Evolutionary conservation across 306 rosid genomes (phyloP), one percentile per base, ranked within the genome.

Genomic region (Astragalus membranaceus): DNA sequence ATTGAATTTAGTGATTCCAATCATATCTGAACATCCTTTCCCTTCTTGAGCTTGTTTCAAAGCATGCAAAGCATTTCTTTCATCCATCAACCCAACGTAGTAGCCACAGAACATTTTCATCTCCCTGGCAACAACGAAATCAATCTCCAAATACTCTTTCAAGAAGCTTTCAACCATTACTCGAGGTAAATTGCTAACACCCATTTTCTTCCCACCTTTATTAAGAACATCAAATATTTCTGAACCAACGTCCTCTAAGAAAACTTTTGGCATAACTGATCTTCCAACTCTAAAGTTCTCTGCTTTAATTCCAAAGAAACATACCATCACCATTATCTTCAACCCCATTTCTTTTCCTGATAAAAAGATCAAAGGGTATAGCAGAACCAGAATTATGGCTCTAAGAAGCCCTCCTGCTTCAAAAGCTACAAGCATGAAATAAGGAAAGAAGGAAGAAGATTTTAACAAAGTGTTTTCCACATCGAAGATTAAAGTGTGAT

Each of bases 371-470:
- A 90, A 35, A 71, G 98, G 98, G 85, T 85, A 90, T 0, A 78
- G 10, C 3, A 88, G 74, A 20, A 88, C 58, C 0, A 90, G 80
- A 7, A 81, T 2, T 5, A 81, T 3, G 30, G 90, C 90, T 74
- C 98, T 75, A 3, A 90, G 2, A 0, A 82, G 44, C 12, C 89
- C 83, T 16, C 96, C 96, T 0, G 90, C 91, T 76, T 93, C 98
- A 41, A 93, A 90, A 2, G 98, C 97, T 47, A 88, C 97, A 6
- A 93, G 88, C 97, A 90, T 88, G 87, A 93, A 93, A 72, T 90
- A 90, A 3, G 93, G 82, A 63, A 90, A 90, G 39, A 80, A 7
- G 70, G 81, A 87, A 23, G 84, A 49, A 17, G 94, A 84, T 68
- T 70, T 90, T 15, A 93, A 58, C 26, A 93, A 51, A 33, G 87